Evolutionary conservation across 179 eudicot species (phyloP).

Genomic region (Beta lomatogona): DNA sequence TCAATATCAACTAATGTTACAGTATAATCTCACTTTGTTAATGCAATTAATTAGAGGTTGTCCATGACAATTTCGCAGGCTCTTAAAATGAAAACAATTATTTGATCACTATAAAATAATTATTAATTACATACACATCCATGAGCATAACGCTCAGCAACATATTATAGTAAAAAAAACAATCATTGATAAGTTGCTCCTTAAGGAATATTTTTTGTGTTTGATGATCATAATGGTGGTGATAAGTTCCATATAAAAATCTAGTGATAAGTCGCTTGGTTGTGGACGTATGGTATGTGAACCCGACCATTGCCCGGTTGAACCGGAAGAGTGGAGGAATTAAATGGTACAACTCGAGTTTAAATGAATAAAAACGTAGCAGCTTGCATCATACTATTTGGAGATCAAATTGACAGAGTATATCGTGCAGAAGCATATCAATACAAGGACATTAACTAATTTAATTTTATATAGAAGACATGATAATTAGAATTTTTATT

Average conservation of each 20-base stretch:
- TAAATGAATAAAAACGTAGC: background rate
- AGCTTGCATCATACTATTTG: slow-evolving; percentile 10
- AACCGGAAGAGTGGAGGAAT: slow-evolving; percentile 21
- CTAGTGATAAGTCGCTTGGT: background rate
- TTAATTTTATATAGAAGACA: no score
- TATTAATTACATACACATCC: background rate
- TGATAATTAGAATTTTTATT: no score
- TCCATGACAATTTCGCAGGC: background rate
- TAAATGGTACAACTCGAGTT: background rate
- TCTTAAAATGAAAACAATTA: no score
- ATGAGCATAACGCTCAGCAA: background rate
- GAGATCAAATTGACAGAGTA: background rate
- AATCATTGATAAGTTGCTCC: background rate
- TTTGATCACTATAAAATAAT: no score
- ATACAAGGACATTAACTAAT: background rate
- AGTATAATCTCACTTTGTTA: no score
- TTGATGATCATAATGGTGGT: background rate
- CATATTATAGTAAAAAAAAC: background rate
- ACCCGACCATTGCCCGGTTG: slow-evolving; percentile 35
- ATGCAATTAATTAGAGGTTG: background rate
- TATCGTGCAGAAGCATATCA: slow-evolving; percentile 20
- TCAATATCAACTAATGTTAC: background rate
- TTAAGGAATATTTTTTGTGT: background rate
- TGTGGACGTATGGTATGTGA: slow-evolving; percentile 17
- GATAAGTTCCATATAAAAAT: background rate